These are phyloP conservation scores for Vitis hybrid DNA, from an alignment of 177 flowering plant species.

Conservation along the genomic window DNA sequence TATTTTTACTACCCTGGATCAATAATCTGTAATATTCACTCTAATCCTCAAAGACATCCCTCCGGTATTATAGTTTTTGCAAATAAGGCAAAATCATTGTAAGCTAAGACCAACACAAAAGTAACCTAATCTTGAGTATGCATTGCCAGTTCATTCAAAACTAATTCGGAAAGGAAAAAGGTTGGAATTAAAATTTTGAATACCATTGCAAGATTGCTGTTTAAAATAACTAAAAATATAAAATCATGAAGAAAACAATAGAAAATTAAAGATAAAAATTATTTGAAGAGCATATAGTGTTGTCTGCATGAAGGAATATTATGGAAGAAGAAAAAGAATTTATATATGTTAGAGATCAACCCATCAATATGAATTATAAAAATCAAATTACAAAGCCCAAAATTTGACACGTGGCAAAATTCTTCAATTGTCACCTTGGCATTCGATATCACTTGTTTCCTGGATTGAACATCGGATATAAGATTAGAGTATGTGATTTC, in stretches of 20 bases:
- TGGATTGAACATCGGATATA: conserved; percentile 50
- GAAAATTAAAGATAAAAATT: too few relatives aligned
- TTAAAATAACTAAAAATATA: too few relatives aligned
- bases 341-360: too few relatives aligned
- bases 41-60: too few relatives aligned
- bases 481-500: conserved; percentile 65
- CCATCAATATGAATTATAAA: neutral
- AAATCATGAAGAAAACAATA: too few relatives aligned
- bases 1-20: too few relatives aligned
- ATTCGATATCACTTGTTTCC: conserved; percentile 72
- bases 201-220: too few relatives aligned
- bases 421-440: conserved; percentile 63
- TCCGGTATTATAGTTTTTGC: neutral
- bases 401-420: neutral
- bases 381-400: neutral
- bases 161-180: neutral
- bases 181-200: too few relatives aligned
- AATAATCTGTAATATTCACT: too few relatives aligned
- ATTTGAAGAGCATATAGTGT: too few relatives aligned
- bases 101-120: neutral
- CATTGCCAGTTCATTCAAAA: neutral
- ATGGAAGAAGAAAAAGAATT: too few relatives aligned
- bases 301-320: too few relatives aligned
- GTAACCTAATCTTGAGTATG: neutral
- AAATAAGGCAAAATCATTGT: neutral